Evolutionary conservation across 176 grass and related monocot species (phyloP).

Genomic region (Oryza rufipogon): DNA sequence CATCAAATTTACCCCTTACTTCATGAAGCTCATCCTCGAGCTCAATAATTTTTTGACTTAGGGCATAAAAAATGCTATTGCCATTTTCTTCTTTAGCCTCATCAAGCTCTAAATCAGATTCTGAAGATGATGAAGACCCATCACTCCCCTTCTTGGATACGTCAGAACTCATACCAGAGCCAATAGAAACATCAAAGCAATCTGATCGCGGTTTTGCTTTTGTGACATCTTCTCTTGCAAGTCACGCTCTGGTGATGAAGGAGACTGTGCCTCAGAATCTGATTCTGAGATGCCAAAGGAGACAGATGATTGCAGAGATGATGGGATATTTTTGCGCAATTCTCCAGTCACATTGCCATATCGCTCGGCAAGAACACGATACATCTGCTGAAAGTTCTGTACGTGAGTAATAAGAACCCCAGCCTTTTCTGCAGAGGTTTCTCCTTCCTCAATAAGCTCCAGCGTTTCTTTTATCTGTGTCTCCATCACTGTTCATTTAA

Average conservation of each 20-base stretch:
- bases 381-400: constrained; percentile 72
- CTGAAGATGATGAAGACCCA: constrained; percentile 73
- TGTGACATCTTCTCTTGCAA: constrained; percentile 44
- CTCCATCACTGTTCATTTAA: constrained; percentile 75
- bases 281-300: constrained; percentile 56
- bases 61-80: constrained; percentile 56
- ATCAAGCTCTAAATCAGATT: constrained; percentile 77
- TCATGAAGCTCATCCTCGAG: constrained; percentile 76
- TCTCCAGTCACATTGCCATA: constrained; percentile 83
- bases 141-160: constrained; percentile 66
- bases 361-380: constrained; percentile 67
- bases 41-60: constrained; percentile 72
- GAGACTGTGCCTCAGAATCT: constrained; percentile 67
- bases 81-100: constrained; percentile 54
- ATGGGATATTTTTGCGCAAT: constrained; percentile 71
- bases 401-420: constrained; percentile 65
- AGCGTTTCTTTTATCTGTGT: constrained; percentile 80
- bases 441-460: constrained; percentile 63
- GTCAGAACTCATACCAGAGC: constrained; percentile 58
- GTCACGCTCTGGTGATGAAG: constrained; percentile 35
- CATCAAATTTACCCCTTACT: constrained; percentile 53
- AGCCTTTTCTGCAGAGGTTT: constrained; percentile 77
- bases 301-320: constrained; percentile 66
- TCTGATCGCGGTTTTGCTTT: constrained; percentile 37
- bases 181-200: constrained; percentile 55